Base-by-base conservation (phyloP, 2,329 filamentous ascomycete genomes). In the Calonectria hawksworthii region DNA sequence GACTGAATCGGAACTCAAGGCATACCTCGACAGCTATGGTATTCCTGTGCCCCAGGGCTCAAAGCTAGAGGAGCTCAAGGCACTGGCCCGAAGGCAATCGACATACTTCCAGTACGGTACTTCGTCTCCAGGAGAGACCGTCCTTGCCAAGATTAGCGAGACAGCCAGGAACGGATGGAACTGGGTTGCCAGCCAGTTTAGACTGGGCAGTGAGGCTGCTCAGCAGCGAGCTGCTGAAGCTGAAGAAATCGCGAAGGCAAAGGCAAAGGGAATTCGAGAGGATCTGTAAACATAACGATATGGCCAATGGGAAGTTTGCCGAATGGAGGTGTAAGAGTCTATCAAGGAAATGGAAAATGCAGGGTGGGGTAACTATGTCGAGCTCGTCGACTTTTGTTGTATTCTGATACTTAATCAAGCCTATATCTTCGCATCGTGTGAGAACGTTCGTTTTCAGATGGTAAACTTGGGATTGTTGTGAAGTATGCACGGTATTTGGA, bases 51-150 rank as follows among this genome's bases (percentile, higher is more conserved):
- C 93, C 54, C 93, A 95, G 83, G 93, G 93, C 8, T 92, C 92
- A 23, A 93, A 87, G 72, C 80, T 92, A 71, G 93, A 96, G 74
- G 90, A 95, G 82, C 88, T 96, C 26, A 91, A 92, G 75, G 93
- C 94, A 11, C 88, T 92, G 74, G 94, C 93, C 21, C 92, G 94
- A 78, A 93, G 93, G 83, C 93, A 96, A 80, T 90, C 91, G 28
- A 94, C 93, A 28, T 96, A 93, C 84, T 96, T 95, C 88, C 91
- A 90, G 81, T 94, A 96, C 80, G 94, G 94, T 68, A 94, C 93
- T 7, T 91, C 89, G 11, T 90, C 90, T 34, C 93, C 94, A 18
- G 86, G 90, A 66, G 91, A 88, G 67, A 94, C 93, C 9, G 85
- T 95, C 63, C 90, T 92, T 76, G 93, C 92, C 82, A 93, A 93